Evolutionary conservation across 2,329 filamentous ascomycete genomes (phyloP).

Genomic region (Exophiala xenobiotica): DNA sequence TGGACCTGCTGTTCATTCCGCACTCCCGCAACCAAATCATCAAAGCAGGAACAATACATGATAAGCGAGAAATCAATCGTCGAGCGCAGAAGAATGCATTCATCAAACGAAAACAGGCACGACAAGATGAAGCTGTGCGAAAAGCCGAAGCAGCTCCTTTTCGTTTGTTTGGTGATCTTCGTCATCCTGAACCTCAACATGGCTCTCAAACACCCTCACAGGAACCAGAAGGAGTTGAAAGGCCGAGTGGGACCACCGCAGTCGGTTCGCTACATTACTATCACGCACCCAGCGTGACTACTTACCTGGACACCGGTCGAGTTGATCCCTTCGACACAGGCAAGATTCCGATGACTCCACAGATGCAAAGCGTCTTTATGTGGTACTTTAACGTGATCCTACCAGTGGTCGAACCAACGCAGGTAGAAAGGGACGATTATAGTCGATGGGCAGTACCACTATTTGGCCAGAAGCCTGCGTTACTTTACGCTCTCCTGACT

Average conservation of each 20-base stretch:
- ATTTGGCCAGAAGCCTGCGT: background rate
- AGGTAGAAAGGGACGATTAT: background rate
- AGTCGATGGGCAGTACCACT: background rate
- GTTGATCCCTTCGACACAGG: background rate
- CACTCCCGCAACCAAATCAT: background rate
- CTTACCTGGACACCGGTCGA: background rate
- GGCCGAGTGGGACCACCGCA: background rate
- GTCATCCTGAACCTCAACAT: background rate
- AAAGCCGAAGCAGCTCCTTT: too few relatives aligned
- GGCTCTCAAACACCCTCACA: background rate
- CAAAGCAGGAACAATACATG: background rate
- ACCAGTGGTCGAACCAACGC: background rate
- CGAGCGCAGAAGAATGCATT: background rate
- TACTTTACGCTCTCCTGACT: background rate
- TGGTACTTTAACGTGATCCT: background rate
- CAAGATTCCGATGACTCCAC: background rate
- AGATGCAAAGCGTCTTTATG: background rate
- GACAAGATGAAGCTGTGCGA: background rate
- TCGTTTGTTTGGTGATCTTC: background rate
- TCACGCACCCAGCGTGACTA: background rate
- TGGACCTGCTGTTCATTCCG: background rate
- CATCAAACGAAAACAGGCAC: background rate
- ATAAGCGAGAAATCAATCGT: background rate
- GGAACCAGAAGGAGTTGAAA: background rate
- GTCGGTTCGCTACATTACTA: background rate